Base-by-base conservation (phyloP, 352 stramenopile genomes). In the Lagenidium giganteum region DNA sequence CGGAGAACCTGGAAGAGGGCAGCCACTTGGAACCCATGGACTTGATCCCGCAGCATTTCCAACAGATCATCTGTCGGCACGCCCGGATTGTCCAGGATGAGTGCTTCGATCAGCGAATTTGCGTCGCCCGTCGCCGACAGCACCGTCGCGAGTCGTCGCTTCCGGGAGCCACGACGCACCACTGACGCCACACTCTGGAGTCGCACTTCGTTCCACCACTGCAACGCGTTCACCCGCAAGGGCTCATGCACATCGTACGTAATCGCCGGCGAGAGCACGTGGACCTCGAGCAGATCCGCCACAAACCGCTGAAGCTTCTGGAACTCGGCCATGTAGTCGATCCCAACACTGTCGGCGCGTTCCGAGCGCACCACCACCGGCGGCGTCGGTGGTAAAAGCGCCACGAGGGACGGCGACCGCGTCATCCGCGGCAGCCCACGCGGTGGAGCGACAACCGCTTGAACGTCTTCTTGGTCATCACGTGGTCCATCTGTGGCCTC, bases 161-260 rank as follows among this genome's bases (percentile, higher is more conserved):
- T 61, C 27, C 51, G 37, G 3, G 53, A 52, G 11, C 16, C 16
- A 20, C 53, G 39, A 31, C 40, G 39, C 6, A 22, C 25, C 8
- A 43, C 39, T 8, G 49, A 31, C 14, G 43, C 44, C 1, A 32
- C 48, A 31, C 55, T 58, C 17, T 55, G 55, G 29, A 49, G 36
- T 20, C 32, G 23, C 21, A 64, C 32, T 37, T 64, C 55, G 17
- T 23, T 18, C 48, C 55, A 58, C 55, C 55, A 64, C n/a, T 40
- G 43, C 13, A 24, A 14, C 22, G 40, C 55, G 40, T 64, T 41
- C 23, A 64, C 55, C 14, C 38, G 44, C 32, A 64, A 30, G 20
- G 55, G 55, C 43, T 11, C 55, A 30, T 49, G 31, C 4, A 33
- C 31, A 27, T 52, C 48, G 55, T 56, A 58, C 31, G 9, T 5